Conservation (phyloP, 1,284 basidiomycete species). For the Cutaneotrichosporon spelunceum region DNA sequence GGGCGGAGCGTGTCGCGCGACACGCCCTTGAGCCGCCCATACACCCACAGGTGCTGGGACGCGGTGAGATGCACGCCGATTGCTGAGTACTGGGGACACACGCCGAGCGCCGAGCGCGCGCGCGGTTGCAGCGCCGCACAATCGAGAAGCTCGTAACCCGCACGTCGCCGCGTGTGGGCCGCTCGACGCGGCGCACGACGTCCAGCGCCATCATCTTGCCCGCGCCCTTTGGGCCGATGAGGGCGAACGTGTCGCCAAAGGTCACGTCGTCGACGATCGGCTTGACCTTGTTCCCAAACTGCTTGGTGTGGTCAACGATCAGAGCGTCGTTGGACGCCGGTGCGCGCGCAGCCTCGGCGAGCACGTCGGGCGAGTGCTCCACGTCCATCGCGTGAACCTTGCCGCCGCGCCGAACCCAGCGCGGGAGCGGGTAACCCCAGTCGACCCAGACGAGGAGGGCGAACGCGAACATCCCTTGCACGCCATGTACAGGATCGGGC, state of each 20-base stretch:
- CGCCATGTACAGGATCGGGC: slow-evolving; percentile 68
- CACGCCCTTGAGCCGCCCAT: slow-evolving; percentile 59
- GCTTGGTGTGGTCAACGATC: slow-evolving; percentile 63
- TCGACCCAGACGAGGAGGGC: slow-evolving; percentile 62
- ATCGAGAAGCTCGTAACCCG: slow-evolving; percentile 64
- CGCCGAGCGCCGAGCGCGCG: slow-evolving; percentile 59
- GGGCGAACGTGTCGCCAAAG: slow-evolving; percentile 67
- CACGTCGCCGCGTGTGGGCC: slow-evolving; percentile 64
- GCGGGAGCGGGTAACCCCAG: slow-evolving; percentile 57
- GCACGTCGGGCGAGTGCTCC: slow-evolving; percentile 51
- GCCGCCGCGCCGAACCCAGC: slow-evolving; percentile 7
- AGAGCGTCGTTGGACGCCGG: slow-evolving; percentile 57
- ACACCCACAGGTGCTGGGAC: slow-evolving; percentile 63
- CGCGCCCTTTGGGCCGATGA: slow-evolving; percentile 76
- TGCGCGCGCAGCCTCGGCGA: slow-evolving; percentile 58
- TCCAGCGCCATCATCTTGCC: slow-evolving; percentile 64
- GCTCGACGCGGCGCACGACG: slow-evolving; percentile 35
- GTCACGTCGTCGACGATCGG: slow-evolving; percentile 70
- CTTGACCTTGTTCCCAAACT: slow-evolving; percentile 56
- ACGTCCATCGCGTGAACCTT: slow-evolving; percentile 2
- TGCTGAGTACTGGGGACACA: slow-evolving; percentile 78
- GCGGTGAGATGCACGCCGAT: slow-evolving; percentile 74
- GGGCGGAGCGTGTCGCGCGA: slow-evolving; percentile 55
- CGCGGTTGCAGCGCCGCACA: slow-evolving; percentile 59
- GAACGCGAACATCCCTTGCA: slow-evolving; percentile 59